Percentiles rank a stretch among this genome's conserved stretches.
These are phyloP conservation scores for Lecanicillium sp. DNA, from an alignment of 2,329 filamentous ascomycete species.

Conservation along the genomic window DNA sequence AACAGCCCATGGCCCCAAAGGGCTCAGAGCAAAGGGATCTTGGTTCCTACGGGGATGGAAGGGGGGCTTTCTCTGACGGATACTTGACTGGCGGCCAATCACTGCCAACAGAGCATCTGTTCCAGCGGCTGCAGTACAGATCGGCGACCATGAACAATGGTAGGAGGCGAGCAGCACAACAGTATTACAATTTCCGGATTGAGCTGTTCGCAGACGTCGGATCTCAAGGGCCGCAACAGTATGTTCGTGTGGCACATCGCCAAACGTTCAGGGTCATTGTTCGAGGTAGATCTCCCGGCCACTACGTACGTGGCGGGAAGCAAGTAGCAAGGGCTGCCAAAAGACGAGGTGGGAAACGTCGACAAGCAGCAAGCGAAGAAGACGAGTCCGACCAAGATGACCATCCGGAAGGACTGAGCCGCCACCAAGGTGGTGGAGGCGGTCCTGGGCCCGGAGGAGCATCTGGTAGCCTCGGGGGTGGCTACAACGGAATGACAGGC, in stretches of 20 bases:
- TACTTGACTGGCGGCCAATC: slow-evolving; percentile 21
- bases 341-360: no score
- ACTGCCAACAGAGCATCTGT: slow-evolving; percentile 50
- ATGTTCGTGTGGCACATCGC: slow-evolving; percentile 61
- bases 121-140: slow-evolving; percentile 91
- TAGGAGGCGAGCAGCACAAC: slow-evolving; percentile 80
- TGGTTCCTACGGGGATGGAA: slow-evolving; percentile 33
- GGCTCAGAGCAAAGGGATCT: slow-evolving; percentile 41
- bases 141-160: slow-evolving; percentile 91
- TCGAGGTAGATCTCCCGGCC: slow-evolving; percentile 74
- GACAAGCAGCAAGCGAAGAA: no score
- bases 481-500: slow-evolving; percentile 19
- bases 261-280: slow-evolving; percentile 79
- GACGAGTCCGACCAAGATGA: no score
- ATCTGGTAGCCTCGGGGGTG: slow-evolving; percentile 46
- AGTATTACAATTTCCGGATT: slow-evolving; percentile 86
- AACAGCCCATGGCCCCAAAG: slow-evolving; percentile 60
- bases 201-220: slow-evolving; percentile 68
- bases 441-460: slow-evolving; percentile 43
- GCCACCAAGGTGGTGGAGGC: no score
- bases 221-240: slow-evolving; percentile 40
- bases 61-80: slow-evolving; percentile 6
- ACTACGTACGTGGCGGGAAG: slow-evolving; percentile 48
- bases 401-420: no score
- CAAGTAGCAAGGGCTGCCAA: no score